Percentiles rank a stretch among this genome's conserved stretches.
Conservation (phyloP, 441 rosid genomes). For the Breynia disticha region DNA sequence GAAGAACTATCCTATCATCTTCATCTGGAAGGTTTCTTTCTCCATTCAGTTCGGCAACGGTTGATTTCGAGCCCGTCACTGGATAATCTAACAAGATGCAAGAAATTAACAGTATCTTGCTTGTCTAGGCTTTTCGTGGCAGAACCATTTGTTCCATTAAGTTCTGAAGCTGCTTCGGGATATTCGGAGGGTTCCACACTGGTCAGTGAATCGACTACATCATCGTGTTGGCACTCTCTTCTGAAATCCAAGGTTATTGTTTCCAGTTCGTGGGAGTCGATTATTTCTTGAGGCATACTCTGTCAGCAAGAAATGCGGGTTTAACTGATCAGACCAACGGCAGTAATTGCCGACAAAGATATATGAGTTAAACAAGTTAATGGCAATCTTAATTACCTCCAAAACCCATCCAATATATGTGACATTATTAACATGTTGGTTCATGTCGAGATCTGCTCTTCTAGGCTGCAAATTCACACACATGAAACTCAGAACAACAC, state of each 20-base stretch:
- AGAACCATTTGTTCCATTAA: conserved; percentile 48
- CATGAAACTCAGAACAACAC: conserved; percentile 6
- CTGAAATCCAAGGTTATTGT: conserved; percentile 78
- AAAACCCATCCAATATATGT: conserved; percentile 92
- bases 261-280: conserved; percentile 80
- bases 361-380: background rate
- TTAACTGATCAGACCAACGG: background rate
- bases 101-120: conserved; percentile 36
- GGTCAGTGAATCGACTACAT: conserved; percentile 80
- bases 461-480: conserved; percentile 53
- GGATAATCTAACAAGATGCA: conserved; percentile 69
- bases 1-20: background rate
- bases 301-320: conserved; percentile 21
- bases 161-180: conserved; percentile 17
- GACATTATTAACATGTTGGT: conserved; percentile 93
- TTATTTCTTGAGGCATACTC: conserved; percentile 91
- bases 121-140: conserved; percentile 16
- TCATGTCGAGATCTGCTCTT: conserved; percentile 96
- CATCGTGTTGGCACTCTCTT: conserved; percentile 86
- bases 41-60: conserved; percentile 86
- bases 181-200: conserved; percentile 30
- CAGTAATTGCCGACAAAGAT: background rate
- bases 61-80: conserved; percentile 64
- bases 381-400: conserved; percentile 36
- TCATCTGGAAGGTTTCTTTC: conserved; percentile 52